These are phyloP conservation scores for Aspergillus cavernicola DNA, from an alignment of 495 filamentous ascomycete genomes.

Conservation along the genomic window DNA sequence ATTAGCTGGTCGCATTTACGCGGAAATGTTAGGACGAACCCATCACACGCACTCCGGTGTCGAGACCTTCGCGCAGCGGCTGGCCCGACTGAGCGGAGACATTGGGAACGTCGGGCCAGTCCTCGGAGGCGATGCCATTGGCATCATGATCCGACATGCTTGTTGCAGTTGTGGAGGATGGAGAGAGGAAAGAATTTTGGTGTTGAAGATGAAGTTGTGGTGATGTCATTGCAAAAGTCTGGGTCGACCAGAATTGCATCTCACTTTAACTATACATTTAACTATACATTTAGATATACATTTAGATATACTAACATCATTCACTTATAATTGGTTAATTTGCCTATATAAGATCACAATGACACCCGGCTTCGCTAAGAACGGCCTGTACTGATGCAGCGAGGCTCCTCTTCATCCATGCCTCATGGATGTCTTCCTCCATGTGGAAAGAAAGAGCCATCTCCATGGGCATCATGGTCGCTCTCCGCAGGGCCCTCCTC, in stretches of 20 bases:
- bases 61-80: constrained; percentile 8
- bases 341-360: neutral
- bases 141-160: constrained; percentile 6
- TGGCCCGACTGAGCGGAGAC: neutral
- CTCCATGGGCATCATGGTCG: constrained; percentile 2
- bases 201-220: neutral
- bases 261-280: too few relatives aligned
- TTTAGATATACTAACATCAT: too few relatives aligned
- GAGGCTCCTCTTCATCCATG: neutral
- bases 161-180: neutral
- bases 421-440: constrained; percentile 4
- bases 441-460: constrained; percentile 2
- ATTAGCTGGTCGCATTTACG: too few relatives aligned
- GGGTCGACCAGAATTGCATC: neutral
- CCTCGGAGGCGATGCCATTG: constrained; percentile 1
- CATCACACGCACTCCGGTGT: constrained; percentile 22
- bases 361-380: neutral
- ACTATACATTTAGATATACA: too few relatives aligned
- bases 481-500: neutral
- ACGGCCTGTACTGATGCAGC: neutral
- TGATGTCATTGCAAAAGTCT: neutral
- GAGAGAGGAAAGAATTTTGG: neutral
- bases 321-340: too few relatives aligned
- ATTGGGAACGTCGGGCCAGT: constrained; percentile 6
- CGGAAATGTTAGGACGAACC: too few relatives aligned